A percentile compares a stretch with the other conserved stretches of the same genome.
Conservation (phyloP, 495 filamentous ascomycete species). For the Hypoxylon fuscum region DNA sequence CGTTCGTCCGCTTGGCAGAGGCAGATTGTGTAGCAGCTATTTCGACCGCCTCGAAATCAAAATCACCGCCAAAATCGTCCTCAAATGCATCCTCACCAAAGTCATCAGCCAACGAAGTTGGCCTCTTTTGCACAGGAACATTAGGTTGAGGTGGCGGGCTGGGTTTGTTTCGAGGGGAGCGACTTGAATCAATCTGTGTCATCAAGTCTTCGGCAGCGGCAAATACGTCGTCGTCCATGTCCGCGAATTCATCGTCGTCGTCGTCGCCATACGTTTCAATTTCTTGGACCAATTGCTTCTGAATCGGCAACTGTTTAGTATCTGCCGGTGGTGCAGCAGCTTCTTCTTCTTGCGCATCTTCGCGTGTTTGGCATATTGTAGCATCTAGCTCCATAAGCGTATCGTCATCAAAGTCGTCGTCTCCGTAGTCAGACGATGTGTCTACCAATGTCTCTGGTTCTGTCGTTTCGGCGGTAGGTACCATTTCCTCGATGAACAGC, state of each 20-base stretch:
- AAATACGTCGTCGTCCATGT: slow-evolving; percentile 70
- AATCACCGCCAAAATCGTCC: slow-evolving; percentile 73
- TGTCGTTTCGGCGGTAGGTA: neutral
- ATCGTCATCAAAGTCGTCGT: slow-evolving; percentile 60
- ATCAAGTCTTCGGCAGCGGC: slow-evolving; percentile 66
- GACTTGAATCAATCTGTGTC: slow-evolving; percentile 56
- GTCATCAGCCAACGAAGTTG: slow-evolving; percentile 14
- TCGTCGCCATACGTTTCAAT: slow-evolving; percentile 30
- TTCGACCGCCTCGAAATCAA: slow-evolving; percentile 72
- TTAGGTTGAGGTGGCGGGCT: neutral
- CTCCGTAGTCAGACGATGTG: slow-evolving; percentile 55
- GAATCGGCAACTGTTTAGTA: slow-evolving; percentile 12
- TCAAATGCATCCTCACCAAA: slow-evolving; percentile 55
- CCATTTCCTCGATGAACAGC: slow-evolving; percentile 4
- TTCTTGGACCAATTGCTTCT: slow-evolving; percentile 11
- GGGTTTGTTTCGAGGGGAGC: slow-evolving; percentile 7
- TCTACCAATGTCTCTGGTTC: slow-evolving; percentile 42
- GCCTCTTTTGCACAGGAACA: slow-evolving; percentile 9
- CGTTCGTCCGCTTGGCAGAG: slow-evolving; percentile 22
- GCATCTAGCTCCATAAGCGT: slow-evolving; percentile 62
- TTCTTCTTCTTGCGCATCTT: slow-evolving; percentile 9
- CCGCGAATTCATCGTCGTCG: slow-evolving; percentile 63
- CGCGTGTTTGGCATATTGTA: slow-evolving; percentile 52
- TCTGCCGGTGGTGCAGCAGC: slow-evolving; percentile 9
- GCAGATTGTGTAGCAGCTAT: slow-evolving; percentile 63